phyloP scores from a whole-genome alignment of 169 alveolate species.

The Cryptosporidium meleagridis region DNA sequence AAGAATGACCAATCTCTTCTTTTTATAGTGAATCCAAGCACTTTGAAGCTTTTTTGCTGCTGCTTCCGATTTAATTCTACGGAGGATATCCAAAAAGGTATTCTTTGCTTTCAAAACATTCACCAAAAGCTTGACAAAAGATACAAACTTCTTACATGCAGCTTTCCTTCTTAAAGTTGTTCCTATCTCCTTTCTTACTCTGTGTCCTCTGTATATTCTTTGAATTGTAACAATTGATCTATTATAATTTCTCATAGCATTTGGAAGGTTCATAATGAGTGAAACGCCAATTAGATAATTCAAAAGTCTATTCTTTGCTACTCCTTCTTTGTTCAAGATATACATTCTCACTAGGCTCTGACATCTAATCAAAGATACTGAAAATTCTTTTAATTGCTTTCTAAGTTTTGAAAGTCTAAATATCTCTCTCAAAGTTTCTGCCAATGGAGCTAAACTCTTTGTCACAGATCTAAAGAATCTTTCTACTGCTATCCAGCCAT shows the following conservation, averaged over 20 bases:
- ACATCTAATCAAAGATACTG: conserved; percentile 40
- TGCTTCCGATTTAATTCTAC: conserved; percentile 29
- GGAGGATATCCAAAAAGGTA: conserved; percentile 1
- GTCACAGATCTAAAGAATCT: conserved; percentile 75
- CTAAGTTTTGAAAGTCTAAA: conserved; percentile 75
- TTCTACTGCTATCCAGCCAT: conserved; percentile 80
- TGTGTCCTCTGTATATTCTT: conserved; percentile 76
- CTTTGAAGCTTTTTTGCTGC: conserved; percentile 36
- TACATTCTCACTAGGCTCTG: conserved; percentile 63
- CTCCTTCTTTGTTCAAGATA: conserved; percentile 5
- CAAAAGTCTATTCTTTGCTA: neutral
- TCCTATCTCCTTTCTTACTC: conserved; percentile 59
- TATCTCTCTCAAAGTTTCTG: conserved; percentile 71
- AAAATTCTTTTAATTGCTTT: conserved; percentile 19
- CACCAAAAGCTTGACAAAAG: neutral
- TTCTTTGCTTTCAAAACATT: conserved; percentile 21
- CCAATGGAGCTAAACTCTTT: conserved; percentile 76
- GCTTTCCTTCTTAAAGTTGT: conserved; percentile 15
- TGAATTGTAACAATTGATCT: conserved; percentile 71
- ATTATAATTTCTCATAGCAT: conserved; percentile 1
- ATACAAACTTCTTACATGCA: conserved; percentile 21
- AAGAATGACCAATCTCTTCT: conserved; percentile 6
- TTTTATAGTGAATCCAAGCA: conserved; percentile 48
- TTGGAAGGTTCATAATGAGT: conserved; percentile 33
- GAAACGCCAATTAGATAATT: conserved; percentile 29